Conservation (phyloP, 1,139 yeast genomes). For the Meyerozyma carpophila region DNA sequence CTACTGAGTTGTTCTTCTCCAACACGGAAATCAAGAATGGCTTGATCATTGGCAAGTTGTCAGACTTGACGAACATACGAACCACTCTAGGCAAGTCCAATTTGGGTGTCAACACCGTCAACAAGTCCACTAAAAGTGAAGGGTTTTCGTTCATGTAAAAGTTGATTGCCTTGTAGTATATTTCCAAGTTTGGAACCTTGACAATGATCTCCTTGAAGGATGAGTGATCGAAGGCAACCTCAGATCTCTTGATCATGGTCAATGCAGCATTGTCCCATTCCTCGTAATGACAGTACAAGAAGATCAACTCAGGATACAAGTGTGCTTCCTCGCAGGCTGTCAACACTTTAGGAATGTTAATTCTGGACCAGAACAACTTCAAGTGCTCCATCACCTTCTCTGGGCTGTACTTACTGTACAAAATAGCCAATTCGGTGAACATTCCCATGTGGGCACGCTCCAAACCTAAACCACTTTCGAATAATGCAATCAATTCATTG, state of each 20-base stretch:
- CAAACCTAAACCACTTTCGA: constrained; percentile 92
- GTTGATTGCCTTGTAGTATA: constrained; percentile 94
- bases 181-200: constrained; percentile 93
- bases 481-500: constrained; percentile 82
- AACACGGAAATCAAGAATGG: constrained; percentile 91
- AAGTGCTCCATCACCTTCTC: constrained; percentile 93
- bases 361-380: constrained; percentile 96
- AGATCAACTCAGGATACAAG: constrained; percentile 92
- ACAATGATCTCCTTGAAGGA: constrained; percentile 93
- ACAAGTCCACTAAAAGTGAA: constrained; percentile 77
- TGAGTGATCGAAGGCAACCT: constrained; percentile 88
- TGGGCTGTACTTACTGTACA: constrained; percentile 88
- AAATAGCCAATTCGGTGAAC: constrained; percentile 93
- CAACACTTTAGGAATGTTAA: constrained; percentile 95
- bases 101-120: constrained; percentile 83
- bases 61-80: constrained; percentile 90
- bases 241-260: constrained; percentile 95
- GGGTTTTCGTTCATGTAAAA: constrained; percentile 94
- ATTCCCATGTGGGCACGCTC: constrained; percentile 99
- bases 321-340: constrained; percentile 93
- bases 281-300: constrained; percentile 95
- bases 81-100: constrained; percentile 94
- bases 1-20: constrained; percentile 84
- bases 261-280: constrained; percentile 99
- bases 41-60: constrained; percentile 91